Percentiles rank a stretch among this genome's conserved stretches.
Evolutionary conservation across 805 yeast species (phyloP).

Genomic region (Sugiyamaella valdiviana): DNA sequence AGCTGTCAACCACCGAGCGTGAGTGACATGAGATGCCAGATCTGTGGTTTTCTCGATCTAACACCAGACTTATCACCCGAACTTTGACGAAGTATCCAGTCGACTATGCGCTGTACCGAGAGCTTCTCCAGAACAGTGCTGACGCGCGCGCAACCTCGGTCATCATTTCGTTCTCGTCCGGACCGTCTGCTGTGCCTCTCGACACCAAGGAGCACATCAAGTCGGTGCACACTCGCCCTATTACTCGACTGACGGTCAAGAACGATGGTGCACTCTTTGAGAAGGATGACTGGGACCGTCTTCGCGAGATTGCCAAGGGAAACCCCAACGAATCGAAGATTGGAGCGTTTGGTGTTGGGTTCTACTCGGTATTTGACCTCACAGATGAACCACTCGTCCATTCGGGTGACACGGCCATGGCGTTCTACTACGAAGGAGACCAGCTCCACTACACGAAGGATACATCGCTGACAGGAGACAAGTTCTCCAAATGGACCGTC

Average conservation of each 20-base stretch:
- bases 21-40: slow-evolving; percentile 13
- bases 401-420: slow-evolving; percentile 34
- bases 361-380: slow-evolving; percentile 72
- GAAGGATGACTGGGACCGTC: slow-evolving; percentile 35
- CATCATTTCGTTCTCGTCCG: slow-evolving; percentile 25
- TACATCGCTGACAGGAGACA: slow-evolving; percentile 15
- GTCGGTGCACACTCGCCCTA: slow-evolving; percentile 18
- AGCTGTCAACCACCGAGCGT: slow-evolving; percentile 37
- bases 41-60: neutral
- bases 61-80: slow-evolving; percentile 33
- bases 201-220: slow-evolving; percentile 13
- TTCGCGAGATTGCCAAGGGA: slow-evolving; percentile 37
- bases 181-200: slow-evolving; percentile 13
- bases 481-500: slow-evolving; percentile 29
- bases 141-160: slow-evolving; percentile 36
- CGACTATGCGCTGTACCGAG: slow-evolving; percentile 37
- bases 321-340: slow-evolving; percentile 39
- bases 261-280: slow-evolving; percentile 34
- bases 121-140: slow-evolving; percentile 37
- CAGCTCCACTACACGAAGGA: slow-evolving; percentile 32
- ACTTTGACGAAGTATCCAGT: slow-evolving; percentile 39
- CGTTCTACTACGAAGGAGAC: slow-evolving; percentile 34
- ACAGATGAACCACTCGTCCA: slow-evolving; percentile 72
- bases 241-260: slow-evolving; percentile 28
- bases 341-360: slow-evolving; percentile 43